Base-by-base conservation (phyloP, 306 rosid genomes). In the Begonia loranthoides region DNA sequence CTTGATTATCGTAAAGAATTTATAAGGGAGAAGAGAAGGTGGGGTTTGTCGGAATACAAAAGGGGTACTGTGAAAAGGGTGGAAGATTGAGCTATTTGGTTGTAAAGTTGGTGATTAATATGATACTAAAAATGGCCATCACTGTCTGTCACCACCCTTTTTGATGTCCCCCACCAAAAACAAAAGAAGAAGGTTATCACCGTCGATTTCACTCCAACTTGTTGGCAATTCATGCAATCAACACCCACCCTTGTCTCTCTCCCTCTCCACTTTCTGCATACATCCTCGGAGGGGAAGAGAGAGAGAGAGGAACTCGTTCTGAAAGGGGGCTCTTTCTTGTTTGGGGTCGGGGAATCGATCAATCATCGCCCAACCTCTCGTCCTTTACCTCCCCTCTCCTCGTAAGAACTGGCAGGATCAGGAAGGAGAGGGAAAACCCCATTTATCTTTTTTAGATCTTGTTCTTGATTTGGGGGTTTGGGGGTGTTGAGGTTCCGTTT, bases 231-330 rank as follows among this genome's bases (percentile, higher is more conserved):
- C 34, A 62, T 47, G 1, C 7, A 49, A 80, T 69, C 54, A 66
- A 85, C 92, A 84, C 82, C 58, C 4, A 45, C 7, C 60, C 43
- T 68, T 46, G 12, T 65, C 56, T 41, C 67, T 60, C 71, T 38
- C 75, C 21, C 62, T 55, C 71, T 67, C 68, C 62, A 15, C 68
- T 58, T 70, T 56, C 45, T 44, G 13, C 63, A 44, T 51, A 15
- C 41, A 45, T 10, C 66, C 51, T 51, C 43, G 53, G 59, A 54
- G 52, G 66, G 52, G 21, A 21, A 17, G 24, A 41, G 63, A 61
- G 77, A 54, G 67, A 10, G 45, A 45, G 45, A 40, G 54, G 22
- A 52, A 21, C 57, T 44, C 57, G 36, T 28, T 28, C 36, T 10
- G 65, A 50, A 33, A 40, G 50, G 17, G 13, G 39, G n/a, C n/a